These are phyloP conservation scores for Salix koriyanagi DNA, from an alignment of 345 rosid genomes.

Conservation along the genomic window DNA sequence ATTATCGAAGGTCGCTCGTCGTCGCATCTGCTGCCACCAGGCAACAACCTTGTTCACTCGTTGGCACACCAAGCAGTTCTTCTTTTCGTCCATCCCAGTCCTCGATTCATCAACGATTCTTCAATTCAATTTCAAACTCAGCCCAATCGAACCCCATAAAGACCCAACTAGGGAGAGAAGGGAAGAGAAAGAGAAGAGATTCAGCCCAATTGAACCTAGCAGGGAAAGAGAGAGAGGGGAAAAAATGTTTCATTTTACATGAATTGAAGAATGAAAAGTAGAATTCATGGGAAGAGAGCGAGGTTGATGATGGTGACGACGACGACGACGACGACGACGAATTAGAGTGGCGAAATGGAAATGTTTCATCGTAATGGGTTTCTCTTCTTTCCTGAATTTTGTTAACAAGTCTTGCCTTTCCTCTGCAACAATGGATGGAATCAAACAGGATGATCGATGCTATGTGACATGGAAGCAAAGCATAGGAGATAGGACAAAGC, in stretches of 20 bases:
- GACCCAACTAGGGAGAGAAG: too few species aligned
- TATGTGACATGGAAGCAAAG: background rate
- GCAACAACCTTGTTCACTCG: too few species aligned
- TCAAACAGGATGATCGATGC: background rate
- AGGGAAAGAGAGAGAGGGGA: background rate
- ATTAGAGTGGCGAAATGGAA: conserved; percentile 23
- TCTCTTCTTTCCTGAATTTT: background rate
- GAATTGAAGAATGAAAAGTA: conserved; percentile 47
- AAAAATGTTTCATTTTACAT: conserved; percentile 31
- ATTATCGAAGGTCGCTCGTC: too few species aligned
- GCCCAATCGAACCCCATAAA: too few species aligned
- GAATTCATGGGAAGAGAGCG: conserved; percentile 58
- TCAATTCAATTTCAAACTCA: too few species aligned
- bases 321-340: conserved; percentile 7
- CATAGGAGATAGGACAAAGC: background rate
- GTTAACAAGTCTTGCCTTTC: background rate
- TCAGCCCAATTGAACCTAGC: too few species aligned
- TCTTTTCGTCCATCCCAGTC: too few species aligned
- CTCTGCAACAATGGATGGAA: background rate
- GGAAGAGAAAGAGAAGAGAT: too few species aligned
- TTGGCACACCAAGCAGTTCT: too few species aligned
- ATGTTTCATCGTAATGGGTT: conserved; percentile 2
- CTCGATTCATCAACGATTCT: too few species aligned
- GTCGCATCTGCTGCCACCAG: too few species aligned
- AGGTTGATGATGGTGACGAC: conserved; percentile 7